Percentiles rank a stretch among this genome's conserved stretches.
Conservation (phyloP, 2,329 filamentous ascomycete genomes). For the Monilinia fructicola region DNA sequence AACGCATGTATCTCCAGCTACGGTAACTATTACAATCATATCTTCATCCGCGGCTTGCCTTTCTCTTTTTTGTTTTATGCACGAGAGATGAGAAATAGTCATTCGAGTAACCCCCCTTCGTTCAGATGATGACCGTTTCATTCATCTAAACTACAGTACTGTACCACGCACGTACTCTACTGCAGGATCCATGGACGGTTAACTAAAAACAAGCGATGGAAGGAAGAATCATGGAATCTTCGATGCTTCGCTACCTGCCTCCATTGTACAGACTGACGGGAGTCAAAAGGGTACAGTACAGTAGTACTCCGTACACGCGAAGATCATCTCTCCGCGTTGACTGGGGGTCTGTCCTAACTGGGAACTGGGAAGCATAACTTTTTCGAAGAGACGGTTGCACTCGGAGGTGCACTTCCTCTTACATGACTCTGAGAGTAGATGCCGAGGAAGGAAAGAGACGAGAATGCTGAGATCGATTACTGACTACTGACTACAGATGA, state of each 20-base stretch:
- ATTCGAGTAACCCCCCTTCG: conserved; percentile 4
- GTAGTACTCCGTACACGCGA: conserved; percentile 3
- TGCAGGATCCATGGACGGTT: not conserved
- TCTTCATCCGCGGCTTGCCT: conserved; percentile 12
- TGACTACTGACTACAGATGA: not conserved
- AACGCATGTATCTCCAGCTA: not conserved
- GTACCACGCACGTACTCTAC: too few species aligned
- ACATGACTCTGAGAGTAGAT: not conserved
- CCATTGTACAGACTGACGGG: not conserved
- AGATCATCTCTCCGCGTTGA: conserved; percentile 8
- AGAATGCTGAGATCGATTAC: not conserved
- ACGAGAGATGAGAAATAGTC: not conserved
- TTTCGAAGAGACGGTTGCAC: not conserved
- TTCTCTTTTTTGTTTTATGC: conserved; percentile 12
- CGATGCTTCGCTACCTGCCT: not conserved
- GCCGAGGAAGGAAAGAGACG: not conserved
- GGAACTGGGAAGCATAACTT: not conserved
- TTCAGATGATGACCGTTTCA: conserved; percentile 16
- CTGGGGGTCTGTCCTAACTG: not conserved
- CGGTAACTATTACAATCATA: not conserved
- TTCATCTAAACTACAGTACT: conserved; percentile 16
- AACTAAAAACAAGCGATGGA: conserved; percentile 28
- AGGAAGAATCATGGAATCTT: conserved; percentile 28
- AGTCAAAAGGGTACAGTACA: not conserved
- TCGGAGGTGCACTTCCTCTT: not conserved